phyloP scores from a whole-genome alignment of 768 basidiomycete genomes.

The Gymnopilus dilepis region DNA sequence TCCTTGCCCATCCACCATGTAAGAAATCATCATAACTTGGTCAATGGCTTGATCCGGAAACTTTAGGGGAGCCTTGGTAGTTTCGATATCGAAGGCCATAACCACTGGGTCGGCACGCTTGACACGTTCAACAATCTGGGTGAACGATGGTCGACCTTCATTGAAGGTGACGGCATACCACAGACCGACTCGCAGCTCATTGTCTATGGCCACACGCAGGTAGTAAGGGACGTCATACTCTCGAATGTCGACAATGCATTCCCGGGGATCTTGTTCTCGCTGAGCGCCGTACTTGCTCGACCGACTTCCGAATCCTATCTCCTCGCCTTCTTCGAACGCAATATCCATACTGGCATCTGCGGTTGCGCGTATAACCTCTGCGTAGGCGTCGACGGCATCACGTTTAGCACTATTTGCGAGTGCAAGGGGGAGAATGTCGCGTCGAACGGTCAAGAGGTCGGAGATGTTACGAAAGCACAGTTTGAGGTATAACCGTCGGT shows the following conservation, averaged over 20 bases:
- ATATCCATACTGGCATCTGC: constrained; percentile 70
- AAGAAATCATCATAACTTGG: constrained; percentile 99
- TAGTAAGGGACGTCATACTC: constrained; percentile 99
- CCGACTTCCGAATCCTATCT: constrained; percentile 41
- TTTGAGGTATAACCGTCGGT: constrained; percentile 86
- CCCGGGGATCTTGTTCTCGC: constrained; percentile 82
- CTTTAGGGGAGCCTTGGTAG: constrained; percentile 98
- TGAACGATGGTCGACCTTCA: constrained; percentile 78
- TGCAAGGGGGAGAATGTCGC: constrained; percentile 90
- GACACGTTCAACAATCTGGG: constrained; percentile 78
- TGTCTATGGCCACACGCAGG: constrained; percentile 98
- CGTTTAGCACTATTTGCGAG: constrained; percentile 90
- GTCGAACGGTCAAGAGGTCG: constrained; percentile 85
- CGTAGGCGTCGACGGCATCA: constrained; percentile 95
- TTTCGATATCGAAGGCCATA: constrained; percentile 99
- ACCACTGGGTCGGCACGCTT: constrained; percentile 99
- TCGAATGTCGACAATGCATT: constrained; percentile 91
- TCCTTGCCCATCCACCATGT: constrained; percentile 98
- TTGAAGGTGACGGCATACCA: constrained; percentile 93
- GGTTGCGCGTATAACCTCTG: constrained; percentile 89
- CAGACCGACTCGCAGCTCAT: constrained; percentile 95
- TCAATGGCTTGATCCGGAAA: constrained; percentile 96
- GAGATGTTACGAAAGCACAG: constrained; percentile 93
- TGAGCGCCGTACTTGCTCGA: constrained; percentile 32
- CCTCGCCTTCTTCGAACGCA: constrained; percentile 66